Base-by-base conservation (phyloP, 1,139 yeast species). In the Kodamaea ohmeri region DNA sequence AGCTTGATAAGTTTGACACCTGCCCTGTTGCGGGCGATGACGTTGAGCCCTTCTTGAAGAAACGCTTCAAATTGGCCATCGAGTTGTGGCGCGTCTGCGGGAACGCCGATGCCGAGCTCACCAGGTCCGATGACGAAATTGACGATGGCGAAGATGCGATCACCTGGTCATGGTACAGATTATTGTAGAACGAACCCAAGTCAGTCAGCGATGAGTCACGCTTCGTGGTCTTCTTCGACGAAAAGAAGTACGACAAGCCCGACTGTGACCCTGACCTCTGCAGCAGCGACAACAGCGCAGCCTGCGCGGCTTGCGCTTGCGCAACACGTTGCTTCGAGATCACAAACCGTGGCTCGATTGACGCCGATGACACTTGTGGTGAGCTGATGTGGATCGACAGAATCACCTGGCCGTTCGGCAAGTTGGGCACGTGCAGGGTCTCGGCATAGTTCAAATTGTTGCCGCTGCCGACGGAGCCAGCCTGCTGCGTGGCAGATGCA, bases 291-390 rank as follows among this genome's bases (percentile, higher is more conserved):
- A 62, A 54, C 15, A 67, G 56, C 5, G 63, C 58, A 7, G 63
- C 67, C 21, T 54, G 61, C 5, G 61, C 62, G 5, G 72, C 71
- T 40, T 70, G 75, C 33, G 68, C 80, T 49, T 78, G 83, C 24
- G 81, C 83, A 19, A 82, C 76, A 46, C 84, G 73, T 49, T 81
- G 90, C 50, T 82, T 82, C 3, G 89, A 80, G 29, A 83, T 75
- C 33, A 83, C 79, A 53, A 83, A 83, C 36, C 92, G 67, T 11
- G 87, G 81, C 51, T 83, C 92, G 18, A 83, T 80, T 22, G 78
- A 67, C 12, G 71, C 53, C 5, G 72, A 61, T 39, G 53, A 54
- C 6, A 83, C 84, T 40, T 74, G 78, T 2, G 92, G 92, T 0
- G 89, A 81, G 38, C 78, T 81, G 41, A 83, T 78, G 46, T 80